Conservation (phyloP, 2,329 filamentous ascomycete species). For the Penicillium verrucosum region DNA sequence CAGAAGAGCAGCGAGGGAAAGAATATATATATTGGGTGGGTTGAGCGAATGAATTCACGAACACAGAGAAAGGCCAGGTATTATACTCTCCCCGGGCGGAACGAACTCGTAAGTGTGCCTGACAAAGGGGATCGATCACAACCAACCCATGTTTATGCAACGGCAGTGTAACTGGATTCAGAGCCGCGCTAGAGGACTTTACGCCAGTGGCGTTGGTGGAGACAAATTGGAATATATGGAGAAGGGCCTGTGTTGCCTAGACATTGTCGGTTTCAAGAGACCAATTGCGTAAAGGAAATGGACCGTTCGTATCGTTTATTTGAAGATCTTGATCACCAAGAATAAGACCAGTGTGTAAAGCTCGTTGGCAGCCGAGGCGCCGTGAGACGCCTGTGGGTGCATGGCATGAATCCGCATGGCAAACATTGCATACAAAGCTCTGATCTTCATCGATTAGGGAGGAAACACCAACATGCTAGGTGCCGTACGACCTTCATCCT, state of each 20-base stretch:
- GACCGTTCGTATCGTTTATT: slow-evolving; percentile 3
- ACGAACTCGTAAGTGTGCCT: slow-evolving; percentile 19
- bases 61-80: neutral
- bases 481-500: slow-evolving; percentile 9
- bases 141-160: slow-evolving; percentile 14
- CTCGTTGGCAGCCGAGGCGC: slow-evolving; percentile 9
- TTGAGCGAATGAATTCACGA: neutral
- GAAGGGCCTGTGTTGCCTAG: slow-evolving; percentile 9
- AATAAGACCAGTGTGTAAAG: slow-evolving; percentile 5
- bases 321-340: slow-evolving; percentile 22
- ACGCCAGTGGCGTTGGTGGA: slow-evolving; percentile 16
- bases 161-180: slow-evolving; percentile 17
- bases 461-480: neutral
- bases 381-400: slow-evolving; percentile 12
- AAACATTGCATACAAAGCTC: slow-evolving; percentile 7
- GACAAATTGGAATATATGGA: slow-evolving; percentile 5
- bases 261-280: slow-evolving; percentile 4
- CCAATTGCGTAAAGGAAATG: slow-evolving; percentile 12
- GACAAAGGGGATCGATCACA: slow-evolving; percentile 15
- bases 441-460: slow-evolving; percentile 12
- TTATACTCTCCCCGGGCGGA: slow-evolving; percentile 8
- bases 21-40: neutral
- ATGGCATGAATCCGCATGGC: slow-evolving; percentile 6
- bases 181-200: slow-evolving; percentile 25
- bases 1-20: neutral